Conservation (phyloP, 208 protist genomes). For the Acanthamoeba royreba region DNA sequence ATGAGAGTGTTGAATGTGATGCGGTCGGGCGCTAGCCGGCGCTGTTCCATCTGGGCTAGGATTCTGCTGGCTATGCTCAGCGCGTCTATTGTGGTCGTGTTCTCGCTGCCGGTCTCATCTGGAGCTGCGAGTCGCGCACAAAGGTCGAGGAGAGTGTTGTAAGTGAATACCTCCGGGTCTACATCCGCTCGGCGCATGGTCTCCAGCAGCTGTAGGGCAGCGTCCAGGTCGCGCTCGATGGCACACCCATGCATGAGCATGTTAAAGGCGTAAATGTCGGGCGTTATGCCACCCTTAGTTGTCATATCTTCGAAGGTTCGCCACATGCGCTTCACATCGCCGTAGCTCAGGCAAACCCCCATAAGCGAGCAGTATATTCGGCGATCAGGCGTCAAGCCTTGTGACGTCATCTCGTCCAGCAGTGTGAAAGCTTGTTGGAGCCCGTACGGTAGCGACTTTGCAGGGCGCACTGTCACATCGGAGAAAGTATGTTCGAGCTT, state of each 20-base stretch:
- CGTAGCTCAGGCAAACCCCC: background rate
- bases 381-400: background rate
- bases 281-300: background rate
- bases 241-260: background rate
- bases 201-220: background rate
- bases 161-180: no score
- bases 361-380: background rate
- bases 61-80: background rate
- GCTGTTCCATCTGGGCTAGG: background rate
- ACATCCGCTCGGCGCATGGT: background rate
- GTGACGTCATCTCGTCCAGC: background rate
- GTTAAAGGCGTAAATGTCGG: background rate
- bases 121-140: no score
- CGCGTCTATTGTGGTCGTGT: background rate
- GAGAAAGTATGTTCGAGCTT: background rate
- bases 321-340: background rate
- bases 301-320: background rate
- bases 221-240: background rate
- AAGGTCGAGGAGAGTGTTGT: no score
- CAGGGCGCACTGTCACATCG: no score
- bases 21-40: background rate
- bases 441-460: background rate
- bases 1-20: background rate
- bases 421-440: background rate
- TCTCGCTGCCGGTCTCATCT: background rate